Evolutionary conservation across 2,329 filamentous ascomycete genomes (phyloP).

Genomic region (Whalleya microplaca): DNA sequence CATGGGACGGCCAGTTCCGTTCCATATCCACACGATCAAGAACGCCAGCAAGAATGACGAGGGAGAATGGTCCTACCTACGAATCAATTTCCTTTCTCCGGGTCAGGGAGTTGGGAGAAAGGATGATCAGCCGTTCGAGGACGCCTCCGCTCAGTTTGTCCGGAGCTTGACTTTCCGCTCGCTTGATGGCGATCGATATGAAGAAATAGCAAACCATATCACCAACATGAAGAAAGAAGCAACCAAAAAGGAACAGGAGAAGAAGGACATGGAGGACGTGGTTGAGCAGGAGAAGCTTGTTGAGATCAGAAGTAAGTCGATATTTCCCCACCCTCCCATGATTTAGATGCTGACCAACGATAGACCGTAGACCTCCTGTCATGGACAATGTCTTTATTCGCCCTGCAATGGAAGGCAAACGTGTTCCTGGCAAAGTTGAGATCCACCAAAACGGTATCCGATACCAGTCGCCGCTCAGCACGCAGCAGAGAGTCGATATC

Average conservation of each 20-base stretch:
- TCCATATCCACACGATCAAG: conserved; percentile 98
- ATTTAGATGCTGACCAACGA: conserved; percentile 43
- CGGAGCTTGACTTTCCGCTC: conserved; percentile 95
- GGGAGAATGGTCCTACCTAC: conserved; percentile 88
- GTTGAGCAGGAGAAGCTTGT: conserved; percentile 98
- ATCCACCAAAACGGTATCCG: conserved; percentile 99
- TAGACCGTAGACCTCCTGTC: conserved; percentile 85
- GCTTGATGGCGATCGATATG: conserved; percentile 83
- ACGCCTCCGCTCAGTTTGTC: conserved; percentile 93
- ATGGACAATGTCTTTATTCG: conserved; percentile 95
- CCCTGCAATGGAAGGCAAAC: conserved; percentile 94
- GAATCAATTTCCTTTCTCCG: conserved; percentile 96
- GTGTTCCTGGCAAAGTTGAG: conserved; percentile 92
- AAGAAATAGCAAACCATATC: conserved; percentile 89
- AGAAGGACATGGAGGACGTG: conserved; percentile 99
- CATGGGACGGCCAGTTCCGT: conserved; percentile 95
- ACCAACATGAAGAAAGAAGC: conserved; percentile 95
- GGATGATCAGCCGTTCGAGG: conserved; percentile 97
- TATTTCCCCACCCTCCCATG: background rate
- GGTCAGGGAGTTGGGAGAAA: conserved; percentile 97
- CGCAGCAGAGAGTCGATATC: conserved; percentile 85
- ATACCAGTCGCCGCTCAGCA: conserved; percentile 81
- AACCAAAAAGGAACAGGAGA: conserved; percentile 92
- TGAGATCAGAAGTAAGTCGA: conserved; percentile 80
- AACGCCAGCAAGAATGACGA: conserved; percentile 98